Evolutionary conservation across 805 yeast genomes (phyloP).

Genomic region (Scheffersomyces coipomensis): DNA sequence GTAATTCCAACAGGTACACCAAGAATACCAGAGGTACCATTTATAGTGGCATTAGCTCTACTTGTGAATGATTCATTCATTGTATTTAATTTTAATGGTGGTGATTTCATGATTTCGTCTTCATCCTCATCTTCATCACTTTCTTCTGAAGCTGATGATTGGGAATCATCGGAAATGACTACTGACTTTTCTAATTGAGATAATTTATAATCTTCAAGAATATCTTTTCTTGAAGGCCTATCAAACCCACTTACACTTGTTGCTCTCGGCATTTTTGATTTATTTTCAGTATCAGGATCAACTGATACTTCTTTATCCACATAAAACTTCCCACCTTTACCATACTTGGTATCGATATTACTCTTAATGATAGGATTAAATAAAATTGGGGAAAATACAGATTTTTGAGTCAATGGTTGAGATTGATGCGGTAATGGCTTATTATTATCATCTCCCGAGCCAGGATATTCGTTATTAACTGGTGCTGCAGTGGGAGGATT

Average conservation of each 20-base stretch:
- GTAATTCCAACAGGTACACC: background rate
- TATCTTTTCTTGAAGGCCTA: slow-evolving; percentile 7
- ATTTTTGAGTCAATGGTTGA: slow-evolving; percentile 26
- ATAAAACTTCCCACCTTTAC: slow-evolving; percentile 87
- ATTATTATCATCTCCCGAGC: background rate
- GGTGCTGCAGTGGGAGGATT: slow-evolving; percentile 9
- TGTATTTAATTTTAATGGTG: slow-evolving; percentile 28
- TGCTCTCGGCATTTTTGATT: slow-evolving; percentile 24
- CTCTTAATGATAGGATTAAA: slow-evolving; percentile 79
- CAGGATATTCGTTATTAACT: background rate
- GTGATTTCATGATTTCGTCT: slow-evolving; percentile 14
- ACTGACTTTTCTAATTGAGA: slow-evolving; percentile 5
- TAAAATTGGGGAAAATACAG: slow-evolving; percentile 78
- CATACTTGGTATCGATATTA: slow-evolving; percentile 81
- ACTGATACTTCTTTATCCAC: slow-evolving; percentile 39
- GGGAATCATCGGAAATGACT: slow-evolving; percentile 10
- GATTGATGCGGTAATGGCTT: background rate
- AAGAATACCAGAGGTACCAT: background rate
- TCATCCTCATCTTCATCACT: slow-evolving; percentile 38
- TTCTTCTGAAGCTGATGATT: slow-evolving; percentile 17
- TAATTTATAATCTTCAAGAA: slow-evolving; percentile 5
- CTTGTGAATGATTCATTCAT: slow-evolving; percentile 13
- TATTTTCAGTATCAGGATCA: slow-evolving; percentile 18
- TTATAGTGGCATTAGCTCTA: background rate
- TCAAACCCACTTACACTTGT: slow-evolving; percentile 34